phyloP scores from a whole-genome alignment of 495 filamentous ascomycete species.

The Trichoderma reesei region DNA sequence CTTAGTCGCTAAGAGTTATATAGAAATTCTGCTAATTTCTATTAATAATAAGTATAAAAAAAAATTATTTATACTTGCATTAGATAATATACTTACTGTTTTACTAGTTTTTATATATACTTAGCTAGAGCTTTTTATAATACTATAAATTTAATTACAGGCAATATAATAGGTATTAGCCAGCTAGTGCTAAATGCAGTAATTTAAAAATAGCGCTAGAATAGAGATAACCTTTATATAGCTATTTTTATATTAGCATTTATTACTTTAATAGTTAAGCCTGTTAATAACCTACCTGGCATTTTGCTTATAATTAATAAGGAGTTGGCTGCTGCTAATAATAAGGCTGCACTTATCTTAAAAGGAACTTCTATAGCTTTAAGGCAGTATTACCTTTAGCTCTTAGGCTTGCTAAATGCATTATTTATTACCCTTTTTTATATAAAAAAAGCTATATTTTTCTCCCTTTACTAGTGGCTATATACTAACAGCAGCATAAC shows the following conservation, averaged over 20 bases:
- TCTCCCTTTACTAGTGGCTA: not conserved
- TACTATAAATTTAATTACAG: conserved; percentile 5
- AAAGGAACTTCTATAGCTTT: conserved; percentile 3
- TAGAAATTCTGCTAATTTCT: not conserved
- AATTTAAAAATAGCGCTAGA: too few species aligned
- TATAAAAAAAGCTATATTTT: conserved; percentile 5
- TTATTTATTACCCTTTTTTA: not conserved
- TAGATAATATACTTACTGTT: not conserved
- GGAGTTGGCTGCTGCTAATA: too few species aligned
- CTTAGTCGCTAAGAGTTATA: not conserved
- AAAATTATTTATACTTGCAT: too few species aligned
- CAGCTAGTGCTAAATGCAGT: too few species aligned
- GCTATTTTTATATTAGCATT: too few species aligned
- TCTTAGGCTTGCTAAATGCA: not conserved
- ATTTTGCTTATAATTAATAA: too few species aligned
- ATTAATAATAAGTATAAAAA: not conserved
- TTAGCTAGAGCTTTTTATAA: not conserved
- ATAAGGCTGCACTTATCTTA: too few species aligned
- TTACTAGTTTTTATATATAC: not conserved
- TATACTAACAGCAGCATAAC: not conserved
- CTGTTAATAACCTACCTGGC: too few species aligned
- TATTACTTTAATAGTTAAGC: too few species aligned
- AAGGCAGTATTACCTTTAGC: not conserved
- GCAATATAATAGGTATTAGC: too few species aligned
- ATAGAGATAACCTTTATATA: too few species aligned